Percentiles rank a stretch among this genome's conserved stretches.
These are phyloP conservation scores for Myotisia sp. DNA, from an alignment of 2,329 filamentous ascomycete genomes.

Conservation along the genomic window DNA sequence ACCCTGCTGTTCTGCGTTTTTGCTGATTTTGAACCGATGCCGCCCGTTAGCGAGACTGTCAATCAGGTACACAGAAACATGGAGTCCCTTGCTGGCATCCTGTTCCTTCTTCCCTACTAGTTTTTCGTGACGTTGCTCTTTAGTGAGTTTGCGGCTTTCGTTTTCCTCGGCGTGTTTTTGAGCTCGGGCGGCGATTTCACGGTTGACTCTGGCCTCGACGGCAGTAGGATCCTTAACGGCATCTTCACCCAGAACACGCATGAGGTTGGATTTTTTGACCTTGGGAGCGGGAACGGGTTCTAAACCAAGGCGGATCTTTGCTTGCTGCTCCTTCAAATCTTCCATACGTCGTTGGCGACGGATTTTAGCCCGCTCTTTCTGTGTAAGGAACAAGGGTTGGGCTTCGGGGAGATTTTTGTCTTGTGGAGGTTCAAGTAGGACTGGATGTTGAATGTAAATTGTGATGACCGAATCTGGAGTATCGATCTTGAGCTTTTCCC, in stretches of 20 bases:
- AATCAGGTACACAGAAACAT: slow-evolving; percentile 78
- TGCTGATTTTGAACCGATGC: slow-evolving; percentile 82
- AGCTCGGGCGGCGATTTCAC: slow-evolving; percentile 77
- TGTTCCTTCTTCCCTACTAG: slow-evolving; percentile 67
- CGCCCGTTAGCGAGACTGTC: slow-evolving; percentile 80
- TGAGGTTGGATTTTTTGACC: slow-evolving; percentile 93
- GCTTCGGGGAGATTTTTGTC: slow-evolving; percentile 64
- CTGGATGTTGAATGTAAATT: slow-evolving; percentile 80
- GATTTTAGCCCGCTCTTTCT: slow-evolving; percentile 80
- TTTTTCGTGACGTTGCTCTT: slow-evolving; percentile 78
- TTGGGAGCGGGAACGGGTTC: slow-evolving; percentile 85
- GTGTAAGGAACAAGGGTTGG: slow-evolving; percentile 85
- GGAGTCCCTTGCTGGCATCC: slow-evolving; percentile 74
- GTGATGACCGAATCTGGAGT: slow-evolving; percentile 78
- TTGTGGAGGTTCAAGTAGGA: slow-evolving; percentile 79
- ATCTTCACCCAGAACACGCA: slow-evolving; percentile 88
- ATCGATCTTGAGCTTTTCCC: slow-evolving; percentile 55
- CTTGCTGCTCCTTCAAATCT: slow-evolving; percentile 88
- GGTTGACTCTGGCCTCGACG: slow-evolving; percentile 84
- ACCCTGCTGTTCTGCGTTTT: slow-evolving; percentile 78
- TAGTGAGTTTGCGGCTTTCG: slow-evolving; percentile 71
- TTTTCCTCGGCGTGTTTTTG: slow-evolving; percentile 65
- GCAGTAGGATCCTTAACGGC: slow-evolving; percentile 93
- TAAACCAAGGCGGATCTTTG: slow-evolving; percentile 83
- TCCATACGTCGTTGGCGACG: slow-evolving; percentile 81